Conservation (phyloP, 2,329 filamentous ascomycete genomes). For the Aspergillus viridinutans region DNA sequence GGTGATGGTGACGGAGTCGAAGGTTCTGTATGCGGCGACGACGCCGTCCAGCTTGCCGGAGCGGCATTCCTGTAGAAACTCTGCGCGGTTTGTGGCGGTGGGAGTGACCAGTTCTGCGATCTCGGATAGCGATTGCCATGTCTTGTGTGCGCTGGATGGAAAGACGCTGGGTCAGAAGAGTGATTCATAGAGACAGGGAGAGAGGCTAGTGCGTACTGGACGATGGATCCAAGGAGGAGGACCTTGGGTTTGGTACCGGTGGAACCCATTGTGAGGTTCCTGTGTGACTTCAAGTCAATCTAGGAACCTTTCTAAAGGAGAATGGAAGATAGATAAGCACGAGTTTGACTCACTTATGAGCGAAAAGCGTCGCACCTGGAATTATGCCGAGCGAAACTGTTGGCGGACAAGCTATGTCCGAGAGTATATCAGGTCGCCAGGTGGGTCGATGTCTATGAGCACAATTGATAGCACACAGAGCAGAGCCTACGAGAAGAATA, state of each 20-base stretch:
- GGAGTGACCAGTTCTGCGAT: constrained; percentile 64
- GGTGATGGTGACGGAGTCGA: constrained; percentile 59
- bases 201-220: constrained; percentile 50
- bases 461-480: neutral
- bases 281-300: neutral
- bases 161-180: neutral
- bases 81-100: constrained; percentile 56
- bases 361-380: neutral
- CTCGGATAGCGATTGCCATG: constrained; percentile 59
- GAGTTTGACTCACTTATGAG: neutral
- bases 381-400: neutral
- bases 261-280: constrained; percentile 17
- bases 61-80: constrained; percentile 66
- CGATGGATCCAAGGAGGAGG: constrained; percentile 59
- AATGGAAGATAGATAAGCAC: neutral
- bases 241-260: constrained; percentile 50
- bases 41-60: constrained; percentile 64
- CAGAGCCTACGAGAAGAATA: neutral
- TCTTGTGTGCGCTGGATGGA: constrained; percentile 50
- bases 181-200: neutral
- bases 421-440: neutral
- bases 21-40: constrained; percentile 66
- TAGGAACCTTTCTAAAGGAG: neutral
- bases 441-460: neutral
- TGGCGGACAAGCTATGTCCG: neutral